These are phyloP conservation scores for Craspedostauros australis DNA, from an alignment of 108 stramenopile genomes.

Conservation along the genomic window DNA sequence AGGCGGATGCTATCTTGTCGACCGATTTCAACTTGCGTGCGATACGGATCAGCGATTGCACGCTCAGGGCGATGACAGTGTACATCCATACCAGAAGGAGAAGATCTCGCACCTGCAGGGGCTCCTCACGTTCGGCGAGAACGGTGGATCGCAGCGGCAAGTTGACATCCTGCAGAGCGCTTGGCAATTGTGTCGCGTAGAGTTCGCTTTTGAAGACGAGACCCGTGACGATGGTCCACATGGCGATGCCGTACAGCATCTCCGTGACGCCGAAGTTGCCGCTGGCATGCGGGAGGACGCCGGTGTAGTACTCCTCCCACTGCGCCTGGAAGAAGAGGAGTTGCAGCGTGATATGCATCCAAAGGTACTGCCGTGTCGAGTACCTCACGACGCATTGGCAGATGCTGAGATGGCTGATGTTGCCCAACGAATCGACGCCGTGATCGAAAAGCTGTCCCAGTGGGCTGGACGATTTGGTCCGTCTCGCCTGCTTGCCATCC, in stretches of 20 bases:
- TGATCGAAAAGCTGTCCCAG: slow-evolving; percentile 97
- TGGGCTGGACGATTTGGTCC: slow-evolving; percentile 59
- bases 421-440: slow-evolving; percentile 91
- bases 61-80: slow-evolving; percentile 30
- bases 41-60: slow-evolving; percentile 39
- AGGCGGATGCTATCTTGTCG: slow-evolving; percentile 23
- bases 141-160: no score
- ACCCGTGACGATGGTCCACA: slow-evolving; percentile 22
- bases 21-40: slow-evolving; percentile 11
- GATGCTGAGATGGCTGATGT: slow-evolving; percentile 50
- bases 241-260: slow-evolving; percentile 50
- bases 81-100: no score
- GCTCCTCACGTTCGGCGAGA: no score
- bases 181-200: no score
- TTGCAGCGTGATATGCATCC: slow-evolving; percentile 64
- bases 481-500: slow-evolving; percentile 86
- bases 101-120: no score
- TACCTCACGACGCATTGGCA: slow-evolving; percentile 39
- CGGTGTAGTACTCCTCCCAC: slow-evolving; percentile 95
- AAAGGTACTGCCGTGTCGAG: slow-evolving; percentile 40
- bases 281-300: slow-evolving; percentile 65
- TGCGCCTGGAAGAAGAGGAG: slow-evolving; percentile 89
- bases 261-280: slow-evolving; percentile 81
- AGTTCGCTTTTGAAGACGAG: no score
- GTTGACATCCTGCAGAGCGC: no score